phyloP scores from a whole-genome alignment of 345 rosid genomes.

The Populus davidiana region DNA sequence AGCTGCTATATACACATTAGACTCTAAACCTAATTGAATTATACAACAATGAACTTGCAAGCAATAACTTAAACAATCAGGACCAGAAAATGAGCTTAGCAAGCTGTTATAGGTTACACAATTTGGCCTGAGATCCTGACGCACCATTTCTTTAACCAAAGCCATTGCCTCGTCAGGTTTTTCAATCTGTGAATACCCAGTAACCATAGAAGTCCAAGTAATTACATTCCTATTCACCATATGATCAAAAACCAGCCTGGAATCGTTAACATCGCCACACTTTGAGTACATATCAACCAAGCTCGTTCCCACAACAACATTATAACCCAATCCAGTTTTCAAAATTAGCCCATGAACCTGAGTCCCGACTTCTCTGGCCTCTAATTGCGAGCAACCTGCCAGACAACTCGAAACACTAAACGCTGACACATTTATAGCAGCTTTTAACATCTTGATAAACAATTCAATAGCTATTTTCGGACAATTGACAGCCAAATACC shows the following conservation, averaged over 20 bases:
- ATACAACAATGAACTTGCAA: slow-evolving; percentile 39
- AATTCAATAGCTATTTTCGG: slow-evolving; percentile 15
- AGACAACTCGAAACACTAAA: slow-evolving; percentile 18
- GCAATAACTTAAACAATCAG: slow-evolving; percentile 22
- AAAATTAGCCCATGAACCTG: slow-evolving; percentile 34
- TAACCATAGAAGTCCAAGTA: slow-evolving; percentile 39
- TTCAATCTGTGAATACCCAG: slow-evolving; percentile 23
- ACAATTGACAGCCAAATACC: slow-evolving; percentile 21
- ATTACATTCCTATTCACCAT: slow-evolving; percentile 26
- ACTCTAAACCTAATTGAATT: slow-evolving; percentile 28
- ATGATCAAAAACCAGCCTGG: slow-evolving; percentile 23
- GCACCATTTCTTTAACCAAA: slow-evolving; percentile 29
- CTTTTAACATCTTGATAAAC: slow-evolving; percentile 22
- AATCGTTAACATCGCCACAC: slow-evolving; percentile 19
- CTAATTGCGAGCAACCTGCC: slow-evolving; percentile 32
- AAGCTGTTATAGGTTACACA: slow-evolving; percentile 28
- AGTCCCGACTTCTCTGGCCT: slow-evolving; percentile 23
- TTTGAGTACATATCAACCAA: slow-evolving; percentile 36
- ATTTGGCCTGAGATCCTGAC: slow-evolving; percentile 18
- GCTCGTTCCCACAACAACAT: slow-evolving; percentile 34
- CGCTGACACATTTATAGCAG: slow-evolving; percentile 11
- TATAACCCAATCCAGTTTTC: slow-evolving; percentile 23
- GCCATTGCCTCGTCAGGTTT: slow-evolving; percentile 31
- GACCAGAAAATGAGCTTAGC: slow-evolving; percentile 30
- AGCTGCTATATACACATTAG: slow-evolving; percentile 18